Evolutionary conservation across 352 stramenopile genomes (phyloP), one percentile per base, ranked within the genome.

Genomic region (Pythium periplocum): DNA sequence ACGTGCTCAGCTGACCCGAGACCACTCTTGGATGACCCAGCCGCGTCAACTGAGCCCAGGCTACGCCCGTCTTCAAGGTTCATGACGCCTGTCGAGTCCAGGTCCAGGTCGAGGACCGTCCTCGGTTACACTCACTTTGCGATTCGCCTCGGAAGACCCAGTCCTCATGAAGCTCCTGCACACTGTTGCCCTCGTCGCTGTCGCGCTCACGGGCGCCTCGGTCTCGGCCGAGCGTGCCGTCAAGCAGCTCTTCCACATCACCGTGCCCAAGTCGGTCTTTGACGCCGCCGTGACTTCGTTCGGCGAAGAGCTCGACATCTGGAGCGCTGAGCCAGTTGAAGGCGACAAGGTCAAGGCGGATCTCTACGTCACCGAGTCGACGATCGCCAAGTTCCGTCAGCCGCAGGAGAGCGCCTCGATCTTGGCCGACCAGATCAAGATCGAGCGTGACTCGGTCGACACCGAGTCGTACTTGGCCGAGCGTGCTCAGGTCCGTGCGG

Each of bases 171-270:
- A 71, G 64, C 57, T 72, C 46, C 43, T 72, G 26, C 58, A 56
- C 32, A 51, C 56, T 4, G 42, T 66, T 46, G 55, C 48, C 0
- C 30, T 66, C 37, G 37, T 61, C 37, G 52, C 51, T 10, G 59
- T 56, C n/a, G 55, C 62, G 7, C 39, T 56, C 42, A 48, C 26
- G 45, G 33, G 36, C n/a, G 51, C 55, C 30, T 10, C 42, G 2
- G 58, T 60, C 52, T 50, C 58, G 0, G 61, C 61, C 30, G 51
- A 66, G 4, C 40, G 41, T 5, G 31, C 33, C 3, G 53, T 40
- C 36, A 69, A 73, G 65, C 64, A 72, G 47, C 61, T 72, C 45
- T 71, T 62, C 52, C 64, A 71, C 64, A 55, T 71, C 30, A 71
- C 64, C 12, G 45, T 68, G 9, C 45, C 64, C 44, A 71, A 68